phyloP scores from a whole-genome alignment of 176 grass and related monocot genomes.

The barley (Hordeum vulgare) region DNA sequence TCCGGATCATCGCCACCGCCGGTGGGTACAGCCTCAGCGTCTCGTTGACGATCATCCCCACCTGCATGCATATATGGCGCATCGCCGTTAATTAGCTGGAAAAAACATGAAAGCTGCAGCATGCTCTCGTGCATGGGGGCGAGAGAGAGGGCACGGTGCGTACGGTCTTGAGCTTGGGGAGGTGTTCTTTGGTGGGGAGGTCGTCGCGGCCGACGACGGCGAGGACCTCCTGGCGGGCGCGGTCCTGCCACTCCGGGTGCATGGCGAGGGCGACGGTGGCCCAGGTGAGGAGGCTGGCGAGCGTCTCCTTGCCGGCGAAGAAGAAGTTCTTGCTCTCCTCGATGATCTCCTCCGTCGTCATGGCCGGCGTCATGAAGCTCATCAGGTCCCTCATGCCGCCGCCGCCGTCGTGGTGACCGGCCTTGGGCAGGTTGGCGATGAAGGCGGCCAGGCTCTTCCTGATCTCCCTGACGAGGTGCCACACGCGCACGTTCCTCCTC shows the following conservation, averaged over 20 bases:
- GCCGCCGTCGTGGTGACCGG: background rate
- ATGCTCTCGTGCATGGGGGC: background rate
- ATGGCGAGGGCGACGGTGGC: slow-evolving; percentile 83
- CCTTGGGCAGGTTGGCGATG: slow-evolving; percentile 27
- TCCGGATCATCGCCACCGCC: slow-evolving; percentile 75
- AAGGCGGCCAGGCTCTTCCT: slow-evolving; percentile 42
- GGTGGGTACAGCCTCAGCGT: slow-evolving; percentile 87
- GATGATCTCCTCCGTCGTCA: slow-evolving; percentile 49
- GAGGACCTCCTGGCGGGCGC: slow-evolving; percentile 68
- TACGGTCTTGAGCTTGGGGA: slow-evolving; percentile 75
- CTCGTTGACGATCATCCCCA: slow-evolving; percentile 84
- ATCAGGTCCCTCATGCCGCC: slow-evolving; percentile 50
- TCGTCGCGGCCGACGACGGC: slow-evolving; percentile 49
- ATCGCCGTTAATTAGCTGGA: background rate
- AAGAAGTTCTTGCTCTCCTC: slow-evolving; percentile 95
- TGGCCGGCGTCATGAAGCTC: slow-evolving; percentile 56
- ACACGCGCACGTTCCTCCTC: slow-evolving; percentile 54
- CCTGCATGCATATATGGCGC: slow-evolving; percentile 8
- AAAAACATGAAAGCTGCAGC: too few species aligned
- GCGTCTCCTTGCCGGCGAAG: slow-evolving; percentile 88
- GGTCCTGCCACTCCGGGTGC: slow-evolving; percentile 94
- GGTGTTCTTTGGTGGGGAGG: slow-evolving; percentile 62
- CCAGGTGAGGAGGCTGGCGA: slow-evolving; percentile 77
- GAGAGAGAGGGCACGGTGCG: background rate
- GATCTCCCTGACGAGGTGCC: slow-evolving; percentile 78